These are phyloP conservation scores for Ganoderma meredithae DNA, from an alignment of 1,284 basidiomycete species.

Conservation along the genomic window DNA sequence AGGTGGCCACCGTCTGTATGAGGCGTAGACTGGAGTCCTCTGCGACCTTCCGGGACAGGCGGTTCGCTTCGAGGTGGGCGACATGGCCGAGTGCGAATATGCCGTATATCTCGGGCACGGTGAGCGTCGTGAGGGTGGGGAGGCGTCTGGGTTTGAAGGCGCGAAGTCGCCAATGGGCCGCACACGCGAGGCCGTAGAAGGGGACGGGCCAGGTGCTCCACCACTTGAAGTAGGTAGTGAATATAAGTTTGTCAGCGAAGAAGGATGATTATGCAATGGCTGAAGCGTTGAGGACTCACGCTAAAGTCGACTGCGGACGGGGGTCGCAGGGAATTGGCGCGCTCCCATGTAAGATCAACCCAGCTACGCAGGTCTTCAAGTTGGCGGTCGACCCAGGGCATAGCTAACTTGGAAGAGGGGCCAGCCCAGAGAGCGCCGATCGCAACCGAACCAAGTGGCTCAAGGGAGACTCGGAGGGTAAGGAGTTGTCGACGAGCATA, in stretches of 20 bases:
- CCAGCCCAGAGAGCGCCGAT: neutral
- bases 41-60: neutral
- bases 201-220: slow-evolving; percentile 14
- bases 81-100: slow-evolving; percentile 6
- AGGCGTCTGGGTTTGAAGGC: neutral
- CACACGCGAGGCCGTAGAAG: slow-evolving; percentile 8
- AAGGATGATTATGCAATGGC: too few relatives aligned
- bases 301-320: neutral
- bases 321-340: neutral
- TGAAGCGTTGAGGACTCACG: neutral
- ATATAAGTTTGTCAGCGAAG: neutral
- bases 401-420: too few relatives aligned
- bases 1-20: neutral
- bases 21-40: neutral
- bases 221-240: neutral
- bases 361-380: neutral
- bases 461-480: neutral
- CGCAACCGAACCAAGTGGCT: neutral
- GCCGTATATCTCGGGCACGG: slow-evolving; percentile 11
- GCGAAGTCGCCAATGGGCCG: slow-evolving; percentile 9
- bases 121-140: neutral
- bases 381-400: neutral
- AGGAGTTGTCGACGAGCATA: too few relatives aligned
- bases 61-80: slow-evolving; percentile 9
- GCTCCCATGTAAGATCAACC: neutral